A percentile compares a stretch with the other conserved stretches of the same genome.
These are phyloP conservation scores for Penicillium goetzii DNA, from an alignment of 495 filamentous ascomycete genomes.

Conservation along the genomic window DNA sequence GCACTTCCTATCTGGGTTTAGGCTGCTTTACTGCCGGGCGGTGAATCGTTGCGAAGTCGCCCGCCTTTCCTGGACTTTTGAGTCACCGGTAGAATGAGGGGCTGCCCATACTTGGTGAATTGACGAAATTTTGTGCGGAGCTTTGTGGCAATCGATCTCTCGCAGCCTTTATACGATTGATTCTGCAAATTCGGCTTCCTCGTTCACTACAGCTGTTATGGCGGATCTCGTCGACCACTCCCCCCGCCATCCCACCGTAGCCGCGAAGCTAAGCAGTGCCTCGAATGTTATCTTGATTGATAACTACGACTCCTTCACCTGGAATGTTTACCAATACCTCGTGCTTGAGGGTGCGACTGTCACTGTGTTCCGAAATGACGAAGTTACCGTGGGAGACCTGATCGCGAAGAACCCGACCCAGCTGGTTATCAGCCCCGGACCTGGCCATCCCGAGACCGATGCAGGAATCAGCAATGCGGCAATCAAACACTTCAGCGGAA, in stretches of 20 bases:
- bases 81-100: slow-evolving; percentile 15
- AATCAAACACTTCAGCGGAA: slow-evolving; percentile 90
- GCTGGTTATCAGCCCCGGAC: slow-evolving; percentile 91
- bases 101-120: not conserved
- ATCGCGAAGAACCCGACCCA: slow-evolving; percentile 85
- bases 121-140: slow-evolving; percentile 4
- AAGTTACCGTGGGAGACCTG: slow-evolving; percentile 82
- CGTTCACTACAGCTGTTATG: slow-evolving; percentile 17
- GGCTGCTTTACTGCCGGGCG: slow-evolving; percentile 42
- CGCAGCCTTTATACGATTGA: not conserved
- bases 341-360: slow-evolving; percentile 91
- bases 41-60: slow-evolving; percentile 29
- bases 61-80: slow-evolving; percentile 15
- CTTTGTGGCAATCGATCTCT: slow-evolving; percentile 19
- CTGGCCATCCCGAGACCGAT: slow-evolving; percentile 87
- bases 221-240: slow-evolving; percentile 79
- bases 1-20: slow-evolving; percentile 45
- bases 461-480: slow-evolving; percentile 90
- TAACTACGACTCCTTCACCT: slow-evolving; percentile 99
- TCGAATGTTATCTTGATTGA: slow-evolving; percentile 94
- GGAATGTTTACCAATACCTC: slow-evolving; percentile 98
- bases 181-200: not conserved
- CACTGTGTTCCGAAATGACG: slow-evolving; percentile 88
- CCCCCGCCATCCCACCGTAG: slow-evolving; percentile 74
- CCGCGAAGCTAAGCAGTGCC: slow-evolving; percentile 69